Evolutionary conservation across 176 grass and related monocot genomes (phyloP), one percentile per base, ranked within the genome.

Genomic region (Elaeis guineensis): DNA sequence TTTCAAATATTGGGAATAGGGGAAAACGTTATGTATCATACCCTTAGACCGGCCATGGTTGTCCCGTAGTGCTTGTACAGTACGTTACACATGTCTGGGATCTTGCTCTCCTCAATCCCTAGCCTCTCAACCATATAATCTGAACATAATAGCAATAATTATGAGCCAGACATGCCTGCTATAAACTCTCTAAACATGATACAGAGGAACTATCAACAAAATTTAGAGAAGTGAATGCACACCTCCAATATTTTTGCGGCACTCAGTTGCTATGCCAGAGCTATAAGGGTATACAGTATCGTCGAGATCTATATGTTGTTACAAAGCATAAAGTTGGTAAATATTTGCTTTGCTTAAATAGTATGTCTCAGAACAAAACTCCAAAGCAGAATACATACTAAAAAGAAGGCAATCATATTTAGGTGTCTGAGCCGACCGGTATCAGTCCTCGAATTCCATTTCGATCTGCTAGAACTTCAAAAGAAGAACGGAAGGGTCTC

Each of bases 111-210:
- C 7, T 91, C 78, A 22, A 97, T 69, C 19, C 84, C 81, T 11
- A 97, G 81, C 21, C 83, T 84, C 59, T 91, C 78, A 5, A 97
- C 69, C 87, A 88, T 85, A 56, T 91, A 97, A 51, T 85, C 86
- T 90, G 72, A 35, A 23, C 32, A 71, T 6, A 4, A 35, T 19
- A 44, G 17, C 1, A 62, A 35, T 35, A 9, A 7, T 9, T 35
- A 4, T 35, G 32, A 35, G 32, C 6, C 30, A 26, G 30, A 35
- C 6, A 2, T 35, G 8, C 7, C 30, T 1, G 11, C 32, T 11
- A 7, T 9, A 9, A 35, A 35, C 32, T 1, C 32, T 9, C 6
- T 6, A 32, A 19, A 12, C 20, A 39, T 11, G 0, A 60, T 8
- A 66, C 57, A 3, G 4, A 70, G 5, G 19, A 25, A 12, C 17